Evolutionary conservation across 257 asterid species (phyloP).

Genomic region (Petrea volubilis): DNA sequence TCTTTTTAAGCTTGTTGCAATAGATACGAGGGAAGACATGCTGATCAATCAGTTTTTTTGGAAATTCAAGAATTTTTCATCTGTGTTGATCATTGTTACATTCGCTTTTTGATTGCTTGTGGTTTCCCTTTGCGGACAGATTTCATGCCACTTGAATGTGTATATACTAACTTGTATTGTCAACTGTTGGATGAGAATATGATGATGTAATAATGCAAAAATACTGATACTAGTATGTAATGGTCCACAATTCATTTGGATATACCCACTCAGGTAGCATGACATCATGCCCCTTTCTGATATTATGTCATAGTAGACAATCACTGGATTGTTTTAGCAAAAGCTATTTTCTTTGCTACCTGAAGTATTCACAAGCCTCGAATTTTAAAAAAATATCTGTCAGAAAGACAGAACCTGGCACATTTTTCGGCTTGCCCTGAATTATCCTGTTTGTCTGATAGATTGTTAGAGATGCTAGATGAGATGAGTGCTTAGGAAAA

Average conservation of each 20-base stretch:
- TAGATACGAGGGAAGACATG: background rate
- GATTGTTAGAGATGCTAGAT: constrained; percentile 1
- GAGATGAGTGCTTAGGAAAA: background rate
- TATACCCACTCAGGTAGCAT: too few relatives aligned
- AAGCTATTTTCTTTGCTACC: background rate
- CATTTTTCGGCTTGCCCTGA: background rate
- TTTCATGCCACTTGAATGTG: too few relatives aligned
- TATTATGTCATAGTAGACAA: too few relatives aligned
- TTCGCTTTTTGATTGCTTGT: background rate
- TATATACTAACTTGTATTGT: too few relatives aligned
- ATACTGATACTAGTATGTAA: too few relatives aligned
- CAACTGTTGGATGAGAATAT: too few relatives aligned
- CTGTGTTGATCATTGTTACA: background rate
- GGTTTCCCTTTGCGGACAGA: background rate
- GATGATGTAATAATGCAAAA: too few relatives aligned
- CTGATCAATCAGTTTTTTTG: background rate
- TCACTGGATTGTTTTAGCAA: background rate
- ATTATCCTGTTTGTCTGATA: background rate
- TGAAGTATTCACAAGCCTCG: background rate
- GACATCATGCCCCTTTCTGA: too few relatives aligned
- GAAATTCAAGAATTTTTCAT: background rate
- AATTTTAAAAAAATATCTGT: background rate
- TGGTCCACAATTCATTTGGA: too few relatives aligned
- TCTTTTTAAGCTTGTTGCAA: background rate
- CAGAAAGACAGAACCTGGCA: background rate